Conservation (phyloP, 148 eudicot species). For the Drosera capensis region DNA sequence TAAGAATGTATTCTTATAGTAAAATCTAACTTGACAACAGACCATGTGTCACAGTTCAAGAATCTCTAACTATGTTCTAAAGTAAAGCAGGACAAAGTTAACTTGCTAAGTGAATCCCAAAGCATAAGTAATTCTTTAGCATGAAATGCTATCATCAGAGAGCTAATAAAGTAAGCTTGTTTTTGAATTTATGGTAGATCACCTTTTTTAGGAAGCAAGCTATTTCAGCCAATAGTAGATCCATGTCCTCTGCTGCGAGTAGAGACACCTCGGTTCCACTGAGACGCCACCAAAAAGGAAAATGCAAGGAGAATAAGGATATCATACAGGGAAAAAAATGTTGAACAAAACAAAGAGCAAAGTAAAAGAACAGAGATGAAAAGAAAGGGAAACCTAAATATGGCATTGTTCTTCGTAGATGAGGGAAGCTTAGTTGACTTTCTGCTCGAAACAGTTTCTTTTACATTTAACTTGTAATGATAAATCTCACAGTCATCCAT, state of each 20-base stretch:
- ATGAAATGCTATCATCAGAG: conserved; percentile 1
- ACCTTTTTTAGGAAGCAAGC: conserved; percentile 48
- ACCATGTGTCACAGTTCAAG: too few relatives aligned
- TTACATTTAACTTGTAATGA: conserved; percentile 43
- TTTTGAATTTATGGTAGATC: not conserved
- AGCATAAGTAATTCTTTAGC: not conserved
- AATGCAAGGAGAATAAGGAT: conserved; percentile 3
- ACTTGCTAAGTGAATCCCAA: too few relatives aligned
- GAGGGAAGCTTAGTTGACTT: conserved; percentile 43
- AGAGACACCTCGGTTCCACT: conserved; percentile 86
- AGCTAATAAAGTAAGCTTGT: not conserved
- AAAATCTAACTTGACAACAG: not conserved
- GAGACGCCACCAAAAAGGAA: conserved; percentile 42
- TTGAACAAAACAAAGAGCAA: not conserved
- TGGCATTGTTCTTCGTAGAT: conserved; percentile 49
- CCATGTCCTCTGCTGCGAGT: conserved; percentile 23
- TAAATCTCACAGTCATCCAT: conserved; percentile 37
- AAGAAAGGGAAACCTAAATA: conserved; percentile 35
- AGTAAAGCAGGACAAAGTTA: too few relatives aligned
- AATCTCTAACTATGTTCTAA: too few relatives aligned
- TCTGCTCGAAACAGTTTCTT: conserved; percentile 31
- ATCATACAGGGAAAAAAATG: not conserved
- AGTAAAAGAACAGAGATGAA: not conserved
- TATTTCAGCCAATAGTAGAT: conserved; percentile 24
- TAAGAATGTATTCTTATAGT: not conserved